A percentile compares a stretch with the other conserved stretches of the same genome.
Evolutionary conservation across 2,329 filamentous ascomycete genomes (phyloP).

Genomic region (Calonectria pauciramosa): DNA sequence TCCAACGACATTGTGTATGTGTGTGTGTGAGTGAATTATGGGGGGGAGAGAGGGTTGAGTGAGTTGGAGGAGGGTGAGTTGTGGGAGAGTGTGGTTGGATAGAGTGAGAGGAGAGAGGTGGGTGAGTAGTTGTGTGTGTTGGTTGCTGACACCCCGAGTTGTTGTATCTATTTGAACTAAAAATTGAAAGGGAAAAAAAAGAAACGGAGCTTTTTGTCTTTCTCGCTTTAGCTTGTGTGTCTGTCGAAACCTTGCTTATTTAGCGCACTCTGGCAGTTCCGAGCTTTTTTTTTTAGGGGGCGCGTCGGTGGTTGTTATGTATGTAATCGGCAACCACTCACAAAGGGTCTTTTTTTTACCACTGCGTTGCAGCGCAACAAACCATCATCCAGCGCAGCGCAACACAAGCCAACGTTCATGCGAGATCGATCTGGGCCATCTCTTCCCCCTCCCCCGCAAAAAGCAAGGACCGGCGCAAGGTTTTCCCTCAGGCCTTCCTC

Average conservation of each 20-base stretch:
- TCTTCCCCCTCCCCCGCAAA: slow-evolving; percentile 9
- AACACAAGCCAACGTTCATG: slow-evolving; percentile 28
- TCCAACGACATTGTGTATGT: slow-evolving; percentile 34
- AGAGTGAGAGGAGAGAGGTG: background rate
- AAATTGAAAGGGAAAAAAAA: background rate
- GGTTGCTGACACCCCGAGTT: background rate
- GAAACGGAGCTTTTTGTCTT: background rate
- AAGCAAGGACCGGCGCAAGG: slow-evolving; percentile 18
- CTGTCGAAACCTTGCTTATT: slow-evolving; percentile 6
- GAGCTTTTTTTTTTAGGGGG: slow-evolving; percentile 8
- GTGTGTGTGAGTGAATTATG: background rate
- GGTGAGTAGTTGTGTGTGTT: background rate
- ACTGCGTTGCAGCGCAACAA: background rate
- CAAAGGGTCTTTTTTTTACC: background rate
- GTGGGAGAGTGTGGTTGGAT: background rate
- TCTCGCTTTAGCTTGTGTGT: background rate
- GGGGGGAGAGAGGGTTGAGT: background rate
- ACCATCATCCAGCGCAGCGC: background rate
- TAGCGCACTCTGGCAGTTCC: slow-evolving; percentile 1
- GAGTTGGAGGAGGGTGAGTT: background rate
- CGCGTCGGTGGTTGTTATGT: background rate
- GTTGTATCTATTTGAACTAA: background rate
- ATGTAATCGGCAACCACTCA: slow-evolving; percentile 15
- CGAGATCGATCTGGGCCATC: slow-evolving; percentile 27
- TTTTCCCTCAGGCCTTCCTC: slow-evolving; percentile 30